These are phyloP conservation scores for Claviceps spartinae DNA, from an alignment of 2,329 filamentous ascomycete species.

Conservation along the genomic window DNA sequence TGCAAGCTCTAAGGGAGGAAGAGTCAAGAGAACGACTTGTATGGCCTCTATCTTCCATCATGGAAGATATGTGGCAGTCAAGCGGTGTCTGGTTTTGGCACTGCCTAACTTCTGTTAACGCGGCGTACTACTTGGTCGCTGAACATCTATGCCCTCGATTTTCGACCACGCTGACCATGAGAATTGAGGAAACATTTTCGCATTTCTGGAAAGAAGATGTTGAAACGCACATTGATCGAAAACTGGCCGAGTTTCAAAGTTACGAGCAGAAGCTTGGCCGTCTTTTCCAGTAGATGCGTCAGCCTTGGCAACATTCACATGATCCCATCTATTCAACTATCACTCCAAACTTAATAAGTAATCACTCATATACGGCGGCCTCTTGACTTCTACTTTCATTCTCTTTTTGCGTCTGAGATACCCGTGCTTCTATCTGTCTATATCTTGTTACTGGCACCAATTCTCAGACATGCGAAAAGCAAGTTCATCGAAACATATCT, in stretches of 20 bases:
- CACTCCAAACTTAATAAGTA: too few relatives aligned
- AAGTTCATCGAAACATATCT: too few relatives aligned
- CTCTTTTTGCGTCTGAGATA: too few relatives aligned
- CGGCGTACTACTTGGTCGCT: neutral
- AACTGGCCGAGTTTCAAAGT: neutral
- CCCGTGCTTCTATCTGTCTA: too few relatives aligned
- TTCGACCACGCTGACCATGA: neutral
- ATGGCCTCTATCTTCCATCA: neutral
- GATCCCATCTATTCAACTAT: neutral
- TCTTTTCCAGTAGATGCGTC: neutral
- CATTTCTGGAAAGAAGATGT: neutral
- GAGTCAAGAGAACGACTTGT: constrained; percentile 2
- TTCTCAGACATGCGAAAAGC: too few relatives aligned
- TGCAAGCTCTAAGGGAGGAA: constrained; percentile 9
- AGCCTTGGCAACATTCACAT: neutral
- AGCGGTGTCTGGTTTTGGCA: constrained; percentile 3
- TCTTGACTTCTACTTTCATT: too few relatives aligned
- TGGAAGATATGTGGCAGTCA: constrained; percentile 5
- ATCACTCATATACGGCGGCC: too few relatives aligned
- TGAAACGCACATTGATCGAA: neutral
- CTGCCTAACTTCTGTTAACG: constrained; percentile 1
- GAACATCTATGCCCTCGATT: constrained; percentile 1
- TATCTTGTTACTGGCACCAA: too few relatives aligned
- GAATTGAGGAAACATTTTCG: neutral
- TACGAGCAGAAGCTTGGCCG: constrained; percentile 1